These are phyloP conservation scores for Penicillium corylophilum DNA, from an alignment of 2,329 filamentous ascomycete species.

Conservation along the genomic window DNA sequence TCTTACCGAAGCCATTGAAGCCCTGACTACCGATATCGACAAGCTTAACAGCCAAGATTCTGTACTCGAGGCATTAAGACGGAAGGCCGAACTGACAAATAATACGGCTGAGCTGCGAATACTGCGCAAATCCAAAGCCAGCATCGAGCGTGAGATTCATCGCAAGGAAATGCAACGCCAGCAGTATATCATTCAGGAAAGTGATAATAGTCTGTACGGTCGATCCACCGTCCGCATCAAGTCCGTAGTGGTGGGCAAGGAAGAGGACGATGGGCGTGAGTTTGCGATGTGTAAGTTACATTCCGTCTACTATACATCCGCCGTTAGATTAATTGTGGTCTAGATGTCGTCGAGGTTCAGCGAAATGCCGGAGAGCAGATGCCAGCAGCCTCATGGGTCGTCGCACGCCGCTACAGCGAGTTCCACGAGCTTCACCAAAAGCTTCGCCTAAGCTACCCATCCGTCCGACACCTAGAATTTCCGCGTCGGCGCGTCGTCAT, in stretches of 20 bases:
- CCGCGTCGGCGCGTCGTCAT: slow-evolving; percentile 88
- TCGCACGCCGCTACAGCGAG: slow-evolving; percentile 92
- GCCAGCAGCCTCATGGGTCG: slow-evolving; percentile 90
- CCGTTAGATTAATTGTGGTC: slow-evolving; percentile 15
- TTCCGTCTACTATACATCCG: background rate
- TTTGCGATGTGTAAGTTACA: slow-evolving; percentile 71
- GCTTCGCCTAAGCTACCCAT: slow-evolving; percentile 78
- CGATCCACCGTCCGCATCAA: slow-evolving; percentile 87
- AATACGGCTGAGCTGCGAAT: slow-evolving; percentile 93
- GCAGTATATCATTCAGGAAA: slow-evolving; percentile 96
- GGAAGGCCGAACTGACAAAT: slow-evolving; percentile 95
- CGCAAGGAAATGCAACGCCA: slow-evolving; percentile 94
- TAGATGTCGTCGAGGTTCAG: slow-evolving; percentile 83
- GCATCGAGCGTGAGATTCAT: slow-evolving; percentile 85
- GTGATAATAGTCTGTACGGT: slow-evolving; percentile 93
- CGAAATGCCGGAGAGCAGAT: slow-evolving; percentile 91
- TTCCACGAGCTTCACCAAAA: slow-evolving; percentile 95
- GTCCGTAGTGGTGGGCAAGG: slow-evolving; percentile 85
- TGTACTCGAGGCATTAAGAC: slow-evolving; percentile 84
- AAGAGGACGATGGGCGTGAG: slow-evolving; percentile 90
- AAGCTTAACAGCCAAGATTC: slow-evolving; percentile 83
- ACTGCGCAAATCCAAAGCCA: slow-evolving; percentile 88
- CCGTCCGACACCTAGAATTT: slow-evolving; percentile 86
- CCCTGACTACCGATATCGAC: slow-evolving; percentile 86
- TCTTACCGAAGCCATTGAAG: slow-evolving; percentile 86